Evolutionary conservation across 345 rosid genomes (phyloP), one percentile per base, ranked within the genome.

Genomic region (Citrus sp.): DNA sequence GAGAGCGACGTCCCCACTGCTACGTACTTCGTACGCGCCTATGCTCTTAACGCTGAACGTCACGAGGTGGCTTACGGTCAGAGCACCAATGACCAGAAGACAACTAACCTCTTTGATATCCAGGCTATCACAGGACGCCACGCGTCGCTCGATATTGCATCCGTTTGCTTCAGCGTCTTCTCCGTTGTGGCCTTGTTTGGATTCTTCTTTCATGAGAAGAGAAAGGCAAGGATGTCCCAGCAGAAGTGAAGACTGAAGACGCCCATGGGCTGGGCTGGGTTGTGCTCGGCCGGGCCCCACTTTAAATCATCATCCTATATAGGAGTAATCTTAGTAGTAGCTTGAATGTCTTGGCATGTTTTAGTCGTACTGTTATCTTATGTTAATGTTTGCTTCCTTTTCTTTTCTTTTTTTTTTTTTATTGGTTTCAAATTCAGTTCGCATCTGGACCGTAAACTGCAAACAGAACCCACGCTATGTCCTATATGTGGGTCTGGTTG

Each of bases 1-100:
- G 83, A 83, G 82, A 85, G 78, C 0, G 90, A 92, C 70, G 83
- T 86, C 67, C 94, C 98, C 3, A 72, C 84, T 0, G 96, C 87
- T 49, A 87, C 93, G 14, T 93, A 82, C 92, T 93, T 92, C 69
- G 82, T 90, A 5, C 94, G 98, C 30, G 98, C 79, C 83, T 93
- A 93, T 37, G 96, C 85, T 28, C 21, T 61, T 56, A 76, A 87
- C 78, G 72, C 80, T 2, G 70, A 72, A 1, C 87, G 42, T 6
- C 27, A 66, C 0, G 80, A 81, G 79, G 90, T 88, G 54, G 94
- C 82, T 8, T 93, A 82, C 60, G 96, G 98, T 16, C 92, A 93
- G 75, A 86, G 78, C 78, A 82, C 94, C 0, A 78, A 87, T 51
- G 70, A 54, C 1, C 3, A 24, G 6, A 92, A 86, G 84, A 80